Base-by-base conservation (phyloP, 331 rosid genomes). In the Dryas integrifolia region DNA sequence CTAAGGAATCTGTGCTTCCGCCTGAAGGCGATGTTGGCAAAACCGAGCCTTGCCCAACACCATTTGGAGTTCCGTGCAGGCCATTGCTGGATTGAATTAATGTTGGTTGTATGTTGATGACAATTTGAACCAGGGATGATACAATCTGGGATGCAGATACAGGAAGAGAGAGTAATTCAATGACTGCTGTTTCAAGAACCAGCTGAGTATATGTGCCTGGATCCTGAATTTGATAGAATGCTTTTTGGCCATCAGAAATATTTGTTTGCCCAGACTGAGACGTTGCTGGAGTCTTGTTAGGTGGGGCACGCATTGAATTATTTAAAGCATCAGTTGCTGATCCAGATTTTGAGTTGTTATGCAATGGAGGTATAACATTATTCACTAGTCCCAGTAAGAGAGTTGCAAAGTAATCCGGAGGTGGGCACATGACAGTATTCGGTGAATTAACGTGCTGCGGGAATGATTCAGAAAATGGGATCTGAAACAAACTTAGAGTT, bases 1-100 rank as follows among this genome's bases (percentile, higher is more conserved):
- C 85, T 24, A 94, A 83, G 80, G 98, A 94, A 83, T 94, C 98
- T 67, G 98, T 82, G 89, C 97, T 94, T 74, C 98, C 98, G 21
- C 97, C 98, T 6, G 98, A 94, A 80, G 98, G 98, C 58, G 98
- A 94, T 50, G 97, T 89, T 48, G 98, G 98, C 71, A 94, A 84
- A 13, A 89, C 92, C 2, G 97, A 86, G 76, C 92, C 87, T 78
- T 91, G 98, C 35, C 96, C 96, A 76, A 81, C 85, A 81, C 91
- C 80, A 79, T 77, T 94, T 18, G 92, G 86, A 78, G 92, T 84
- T 62, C 92, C 90, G 55, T 89, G 92, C 58, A 88, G 86, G 83
- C 90, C 91, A 77, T 83, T 88, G 81, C 91, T 88, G 61, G 97
- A 94, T 78, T 89, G 96, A 80, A 94, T 86, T 73, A 94, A 71